A percentile compares a stretch with the other conserved stretches of the same genome.
These are phyloP conservation scores for Spergularia marina DNA, from an alignment of 148 eudicot genomes.

Conservation along the genomic window DNA sequence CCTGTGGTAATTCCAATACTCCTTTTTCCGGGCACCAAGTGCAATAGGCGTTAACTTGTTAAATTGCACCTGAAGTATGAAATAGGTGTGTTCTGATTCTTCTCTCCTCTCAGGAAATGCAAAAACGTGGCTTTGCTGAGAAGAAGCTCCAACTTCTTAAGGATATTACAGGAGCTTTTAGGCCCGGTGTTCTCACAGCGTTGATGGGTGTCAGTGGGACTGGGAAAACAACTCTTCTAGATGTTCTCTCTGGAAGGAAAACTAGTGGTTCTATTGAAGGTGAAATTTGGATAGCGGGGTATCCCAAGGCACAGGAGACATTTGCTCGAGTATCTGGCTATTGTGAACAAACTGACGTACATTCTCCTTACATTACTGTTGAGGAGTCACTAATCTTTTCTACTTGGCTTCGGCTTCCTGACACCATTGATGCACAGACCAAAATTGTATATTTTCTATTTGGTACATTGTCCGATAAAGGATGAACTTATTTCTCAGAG, in stretches of 20 bases:
- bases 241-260: conserved; percentile 16
- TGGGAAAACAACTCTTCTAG: conserved; percentile 17
- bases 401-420: conserved; percentile 13
- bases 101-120: conserved; percentile 19
- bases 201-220: conserved; percentile 20
- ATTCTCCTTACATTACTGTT: conserved; percentile 17
- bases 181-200: conserved; percentile 18
- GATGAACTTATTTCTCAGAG: background rate
- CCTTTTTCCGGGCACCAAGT: background rate
- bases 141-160: conserved; percentile 13
- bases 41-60: background rate
- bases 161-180: conserved; percentile 15
- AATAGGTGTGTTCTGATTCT: background rate
- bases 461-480: background rate
- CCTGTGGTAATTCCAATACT: conserved; percentile 44
- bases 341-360: conserved; percentile 17
- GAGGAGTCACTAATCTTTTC: conserved; percentile 16
- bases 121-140: background rate
- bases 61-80: background rate
- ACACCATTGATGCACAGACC: conserved; percentile 8
- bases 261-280: conserved; percentile 18
- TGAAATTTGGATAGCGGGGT: conserved; percentile 11
- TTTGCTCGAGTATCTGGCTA: conserved; percentile 19
- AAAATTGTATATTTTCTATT: conserved; percentile 20
- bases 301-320: conserved; percentile 9